Base-by-base conservation (phyloP, 352 stramenopile species). In the Phytophthora agathidicida region DNA sequence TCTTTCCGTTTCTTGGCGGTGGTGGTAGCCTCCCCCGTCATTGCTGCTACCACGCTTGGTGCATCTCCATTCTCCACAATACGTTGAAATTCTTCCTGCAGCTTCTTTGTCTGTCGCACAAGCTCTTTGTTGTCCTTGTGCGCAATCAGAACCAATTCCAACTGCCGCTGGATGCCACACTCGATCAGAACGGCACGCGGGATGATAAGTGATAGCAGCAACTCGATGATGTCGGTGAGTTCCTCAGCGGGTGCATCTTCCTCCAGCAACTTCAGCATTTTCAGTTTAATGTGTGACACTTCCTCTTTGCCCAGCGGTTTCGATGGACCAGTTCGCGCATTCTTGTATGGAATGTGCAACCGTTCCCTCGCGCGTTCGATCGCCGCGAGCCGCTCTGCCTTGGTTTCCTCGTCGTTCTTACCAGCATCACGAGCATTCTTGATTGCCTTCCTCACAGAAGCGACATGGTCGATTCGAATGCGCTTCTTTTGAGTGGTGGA, bases 71-170 rank as follows among this genome's bases (percentile, higher is more conserved):
- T 77, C 33, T 89, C 80, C 41, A 89, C 73, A 51, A 92, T 87
- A n/a, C 61, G 71, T 41, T 88, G 80, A 61, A 91, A 92, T 35
- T 91, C 80, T 37, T 95, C 86, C 46, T 88, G 64, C 19, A 95
- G 59, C 42, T 88, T 88, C 49, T 82, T 91, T 10, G 86, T 91
- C 44, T 92, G 81, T 30, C 83, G 83, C 23, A 93, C 80, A 33
- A 95, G 68, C 47, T 95, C 86, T 64, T 92, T 92, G 77, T 93
- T 92, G 65, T 95, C 83, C 36, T 92, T 89, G 56, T 93, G 80
- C 9, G 83, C 82, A 43, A 92, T 88, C 19, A 90, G 48, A 28
- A 92, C 70, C 24, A 93, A 71, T 39, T 90, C 79, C 27, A 95
- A 58, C 59, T 95, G 86, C 13, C 75, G 74, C 54, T 90, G 76